A percentile compares a stretch with the other conserved stretches of the same genome.
These are phyloP conservation scores for Mollisiaceae sp. DNA, from an alignment of 2,329 filamentous ascomycete species.

Conservation along the genomic window DNA sequence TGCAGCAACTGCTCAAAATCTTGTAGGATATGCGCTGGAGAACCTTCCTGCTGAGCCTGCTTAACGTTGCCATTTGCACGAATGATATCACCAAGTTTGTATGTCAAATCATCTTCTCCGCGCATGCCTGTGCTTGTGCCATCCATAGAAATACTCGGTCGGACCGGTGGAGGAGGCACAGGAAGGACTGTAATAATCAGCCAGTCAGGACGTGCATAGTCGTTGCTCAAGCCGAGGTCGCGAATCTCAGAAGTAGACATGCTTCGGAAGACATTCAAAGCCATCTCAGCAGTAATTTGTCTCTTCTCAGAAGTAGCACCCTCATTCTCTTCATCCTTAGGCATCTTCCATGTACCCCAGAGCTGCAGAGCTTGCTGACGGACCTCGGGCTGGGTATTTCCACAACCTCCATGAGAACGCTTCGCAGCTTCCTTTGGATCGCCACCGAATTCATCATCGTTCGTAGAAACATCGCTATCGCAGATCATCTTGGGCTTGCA, in stretches of 20 bases:
- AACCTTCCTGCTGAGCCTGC: constrained; percentile 88
- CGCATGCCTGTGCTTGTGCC: constrained; percentile 90
- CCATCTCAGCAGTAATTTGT: constrained; percentile 81
- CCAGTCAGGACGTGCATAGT: constrained; percentile 97
- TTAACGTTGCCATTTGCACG: constrained; percentile 95
- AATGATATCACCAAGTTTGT: constrained; percentile 98
- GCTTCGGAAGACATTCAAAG: constrained; percentile 83
- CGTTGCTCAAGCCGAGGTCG: constrained; percentile 89
- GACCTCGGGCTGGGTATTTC: constrained; percentile 87
- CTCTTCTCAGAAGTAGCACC: constrained; percentile 77
- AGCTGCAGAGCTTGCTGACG: constrained; percentile 86
- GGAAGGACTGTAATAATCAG: constrained; percentile 96
- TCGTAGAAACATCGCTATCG: constrained; percentile 74
- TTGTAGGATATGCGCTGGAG: constrained; percentile 85
- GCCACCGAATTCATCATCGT: constrained; percentile 70
- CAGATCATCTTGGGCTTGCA: constrained; percentile 90
- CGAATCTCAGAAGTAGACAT: constrained; percentile 82
- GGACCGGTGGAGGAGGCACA: constrained; percentile 92
- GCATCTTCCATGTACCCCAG: constrained; percentile 73
- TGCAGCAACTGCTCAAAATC: constrained; percentile 94
- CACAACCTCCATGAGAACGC: constrained; percentile 83
- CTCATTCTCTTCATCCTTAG: constrained; percentile 75
- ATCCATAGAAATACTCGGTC: constrained; percentile 96
- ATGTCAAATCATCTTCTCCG: constrained; percentile 98
- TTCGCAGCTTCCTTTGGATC: constrained; percentile 58